Evolutionary conservation across 371 early-diverging fungal genomes (phyloP), one percentile per base, ranked within the genome.

Genomic region (Saksenaea vasiformis): DNA sequence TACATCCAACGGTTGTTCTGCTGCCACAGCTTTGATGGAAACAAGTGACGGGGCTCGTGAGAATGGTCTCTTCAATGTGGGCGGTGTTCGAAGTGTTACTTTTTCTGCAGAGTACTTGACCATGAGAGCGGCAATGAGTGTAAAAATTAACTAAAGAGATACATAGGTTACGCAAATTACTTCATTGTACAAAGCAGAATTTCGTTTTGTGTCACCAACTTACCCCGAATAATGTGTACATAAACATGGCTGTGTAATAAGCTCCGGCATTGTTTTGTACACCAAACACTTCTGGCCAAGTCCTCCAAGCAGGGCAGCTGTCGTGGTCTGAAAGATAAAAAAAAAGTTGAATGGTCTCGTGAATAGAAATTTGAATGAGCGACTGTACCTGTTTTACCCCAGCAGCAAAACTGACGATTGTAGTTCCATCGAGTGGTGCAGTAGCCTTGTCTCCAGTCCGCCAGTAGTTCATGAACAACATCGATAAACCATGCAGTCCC

Each of bases 341-440:
- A 17, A 37, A n/a, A 51, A 44, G 2, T 31, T 31, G 54, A 22
- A 54, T 22, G 47, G 36, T 53, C 47, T 39, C 22, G 51, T 47
- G 51, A 47, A 5, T 7, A 5, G 14, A 27, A 44, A n/a, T n/a
- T 57, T 69, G 28, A 54, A 35, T 43, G n/a, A 34, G 17, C 39
- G 26, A 14, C 38, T 35, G 22, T 77, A 88, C 88, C 85, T 72
- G 79, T 71, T 38, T 72, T 68, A 26, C 75, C 89, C 95, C 92
- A 94, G 73, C 98, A 98, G 76, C 98, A 98, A 73, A 95, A 96
- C 63, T 90, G 84, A 37, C 87, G 83, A 81, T 91, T 95, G 58
- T 93, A 78, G 59, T 91, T 88, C 82, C 93, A 95, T n/a, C 87
- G 90, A 0, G 87, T 90, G 2, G 76, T 74, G 69, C 98, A 98